Conservation (phyloP, 2,329 filamentous ascomycete species). For the Scopulariopsis brevicaulis region DNA sequence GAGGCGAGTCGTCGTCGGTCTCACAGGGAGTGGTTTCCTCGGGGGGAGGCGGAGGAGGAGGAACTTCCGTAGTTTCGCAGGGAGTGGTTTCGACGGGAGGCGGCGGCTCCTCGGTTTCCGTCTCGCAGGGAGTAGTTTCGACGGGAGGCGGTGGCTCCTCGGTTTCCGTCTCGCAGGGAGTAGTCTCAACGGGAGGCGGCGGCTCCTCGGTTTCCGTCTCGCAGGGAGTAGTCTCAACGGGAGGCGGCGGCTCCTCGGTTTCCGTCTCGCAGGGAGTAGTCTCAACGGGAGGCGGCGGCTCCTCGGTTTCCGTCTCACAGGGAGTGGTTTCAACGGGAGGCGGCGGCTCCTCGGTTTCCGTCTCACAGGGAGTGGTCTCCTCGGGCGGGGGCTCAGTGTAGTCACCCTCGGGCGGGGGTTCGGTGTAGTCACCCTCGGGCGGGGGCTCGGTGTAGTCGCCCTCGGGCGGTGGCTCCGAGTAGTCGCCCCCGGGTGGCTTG, state of each 20-base stretch:
- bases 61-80: neutral
- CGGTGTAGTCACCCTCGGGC: no score
- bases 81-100: neutral
- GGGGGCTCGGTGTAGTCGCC: no score
- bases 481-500: conserved; percentile 4
- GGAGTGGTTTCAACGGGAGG: conserved; percentile 6
- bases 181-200: conserved; percentile 5
- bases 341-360: neutral
- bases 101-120: neutral
- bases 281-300: conserved; percentile 5
- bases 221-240: conserved; percentile 4
- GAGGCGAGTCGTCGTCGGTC: neutral
- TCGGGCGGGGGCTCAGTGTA: neutral
- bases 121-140: neutral
- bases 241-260: neutral
- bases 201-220: neutral
- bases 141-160: neutral
- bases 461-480: neutral
- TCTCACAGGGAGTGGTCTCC: neutral
- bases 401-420: neutral
- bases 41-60: no score
- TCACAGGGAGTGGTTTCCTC: neutral
- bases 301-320: neutral
- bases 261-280: conserved; percentile 1
- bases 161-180: conserved; percentile 2